Evolutionary conservation across 1,284 basidiomycete genomes (phyloP).

Genomic region (Boletus mariae): DNA sequence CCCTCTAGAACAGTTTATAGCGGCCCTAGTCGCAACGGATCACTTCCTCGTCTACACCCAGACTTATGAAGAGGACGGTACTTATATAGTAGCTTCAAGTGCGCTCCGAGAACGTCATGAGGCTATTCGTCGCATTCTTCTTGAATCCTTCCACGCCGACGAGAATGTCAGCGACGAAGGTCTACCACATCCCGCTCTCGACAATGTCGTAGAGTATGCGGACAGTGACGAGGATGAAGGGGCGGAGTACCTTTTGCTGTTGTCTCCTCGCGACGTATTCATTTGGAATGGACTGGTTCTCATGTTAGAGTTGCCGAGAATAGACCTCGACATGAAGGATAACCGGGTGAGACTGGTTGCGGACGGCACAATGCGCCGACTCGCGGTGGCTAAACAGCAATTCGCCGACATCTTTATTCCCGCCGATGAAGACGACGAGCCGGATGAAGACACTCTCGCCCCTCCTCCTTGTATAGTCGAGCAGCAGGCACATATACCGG

Average conservation of each 20-base stretch:
- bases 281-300: conserved; percentile 94
- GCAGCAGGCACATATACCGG: conserved; percentile 88
- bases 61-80: conserved; percentile 84
- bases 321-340: conserved; percentile 80
- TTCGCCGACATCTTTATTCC: conserved; percentile 68
- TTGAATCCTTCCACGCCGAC: conserved; percentile 78
- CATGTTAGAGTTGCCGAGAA: conserved; percentile 61
- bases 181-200: conserved; percentile 40
- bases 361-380: conserved; percentile 78
- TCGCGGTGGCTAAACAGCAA: conserved; percentile 76
- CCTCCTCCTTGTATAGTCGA: conserved; percentile 70
- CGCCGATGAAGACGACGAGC: conserved; percentile 58
- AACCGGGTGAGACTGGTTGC: conserved; percentile 82
- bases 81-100: conserved; percentile 89
- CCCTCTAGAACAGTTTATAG: conserved; percentile 80
- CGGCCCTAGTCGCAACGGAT: conserved; percentile 78
- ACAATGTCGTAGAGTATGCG: conserved; percentile 45
- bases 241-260: conserved; percentile 74
- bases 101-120: conserved; percentile 83
- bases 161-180: conserved; percentile 58
- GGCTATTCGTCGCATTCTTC: conserved; percentile 77
- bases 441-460: conserved; percentile 40
- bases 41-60: conserved; percentile 96
- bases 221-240: conserved; percentile 54
- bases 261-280: conserved; percentile 86